Evolutionary conservation across 2,329 filamentous ascomycete species (phyloP).

Genomic region (Teratosphaeria pseudoeucalypti): DNA sequence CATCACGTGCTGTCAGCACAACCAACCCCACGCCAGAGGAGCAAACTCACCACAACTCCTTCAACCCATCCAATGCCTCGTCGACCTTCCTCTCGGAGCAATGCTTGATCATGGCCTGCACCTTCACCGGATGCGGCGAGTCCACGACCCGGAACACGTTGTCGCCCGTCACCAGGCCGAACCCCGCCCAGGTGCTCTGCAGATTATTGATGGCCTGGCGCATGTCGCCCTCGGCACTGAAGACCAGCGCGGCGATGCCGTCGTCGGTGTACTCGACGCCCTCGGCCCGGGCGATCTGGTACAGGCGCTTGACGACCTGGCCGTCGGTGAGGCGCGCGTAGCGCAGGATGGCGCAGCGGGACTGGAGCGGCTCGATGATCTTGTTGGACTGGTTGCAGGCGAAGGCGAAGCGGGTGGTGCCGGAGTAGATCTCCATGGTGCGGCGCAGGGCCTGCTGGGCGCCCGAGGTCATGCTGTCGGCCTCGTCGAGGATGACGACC

Average conservation of each 20-base stretch:
- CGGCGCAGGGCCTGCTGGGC: slow-evolving; percentile 89
- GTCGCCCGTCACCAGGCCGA: slow-evolving; percentile 93
- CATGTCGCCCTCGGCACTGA: slow-evolving; percentile 97
- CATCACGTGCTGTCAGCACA: background rate
- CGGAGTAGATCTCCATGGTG: slow-evolving; percentile 98
- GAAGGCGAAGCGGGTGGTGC: slow-evolving; percentile 93
- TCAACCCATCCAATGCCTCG: slow-evolving; percentile 70
- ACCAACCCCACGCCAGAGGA: no score
- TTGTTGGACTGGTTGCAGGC: slow-evolving; percentile 99
- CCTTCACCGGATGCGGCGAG: slow-evolving; percentile 92
- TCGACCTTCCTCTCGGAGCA: slow-evolving; percentile 91
- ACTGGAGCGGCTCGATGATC: slow-evolving; percentile 98
- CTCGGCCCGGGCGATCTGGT: slow-evolving; percentile 90
- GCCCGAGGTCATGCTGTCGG: slow-evolving; percentile 91
- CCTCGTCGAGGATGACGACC: slow-evolving; percentile 93
- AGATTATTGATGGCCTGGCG: slow-evolving; percentile 97
- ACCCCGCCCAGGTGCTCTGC: slow-evolving; percentile 85
- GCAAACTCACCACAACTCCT: slow-evolving; percentile 64
- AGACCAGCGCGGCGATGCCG: slow-evolving; percentile 88
- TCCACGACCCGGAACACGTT: slow-evolving; percentile 98
- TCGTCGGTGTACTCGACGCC: slow-evolving; percentile 85
- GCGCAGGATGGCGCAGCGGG: slow-evolving; percentile 86
- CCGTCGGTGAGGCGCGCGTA: slow-evolving; percentile 87
- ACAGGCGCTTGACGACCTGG: slow-evolving; percentile 79
- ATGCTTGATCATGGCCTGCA: slow-evolving; percentile 96